Evolutionary conservation across 208 protist species (phyloP), one percentile per base, ranked within the genome.

Genomic region (Leishmania lainsoni): DNA sequence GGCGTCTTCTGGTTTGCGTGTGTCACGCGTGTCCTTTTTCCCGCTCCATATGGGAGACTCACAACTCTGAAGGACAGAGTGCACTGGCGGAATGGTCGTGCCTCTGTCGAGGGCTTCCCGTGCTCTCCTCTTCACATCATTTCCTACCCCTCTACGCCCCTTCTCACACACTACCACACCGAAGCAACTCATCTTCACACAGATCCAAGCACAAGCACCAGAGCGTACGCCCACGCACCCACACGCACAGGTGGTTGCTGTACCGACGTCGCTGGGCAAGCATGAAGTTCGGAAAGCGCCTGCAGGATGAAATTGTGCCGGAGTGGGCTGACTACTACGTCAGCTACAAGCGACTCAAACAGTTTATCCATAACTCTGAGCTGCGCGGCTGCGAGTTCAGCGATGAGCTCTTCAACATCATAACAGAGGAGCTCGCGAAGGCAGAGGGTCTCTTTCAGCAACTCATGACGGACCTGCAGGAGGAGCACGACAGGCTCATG

Each of bases 251-350:
- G 29, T 9, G 12, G 71, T 58, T 17, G 14, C 49, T 75, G 49
- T 20, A 42, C 51, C 1, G 22, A 45, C 29, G 32, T 16, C 8
- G n/a, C 49, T 59, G n/a, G 52, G 45, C 75, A 65, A 17, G 0
- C 59, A 97, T 98, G 95, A 98, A 98, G 91, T 98, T 98, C 79
- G 95, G 95, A 22, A 98, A 98, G 85, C 95, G 95, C 51, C 61
- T 98, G 74, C 85, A 90, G 69, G 92, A 96, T 76, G 93, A 98
- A 83, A 90, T 95, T 45, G 90, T 97, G 59, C 88, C 88, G 35
- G 86, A 98, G 78, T 98, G 95, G 93, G 81, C 80, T n/a, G 90
- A 91, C 26, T 93, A 87, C 80, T 98, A 98, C 84, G 92, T 98
- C 52, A 92, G 90, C 79, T 98, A 98, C 83, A 96, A 98, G 85